Conservation (phyloP, 176 grass and related monocot species). For the Elymus sibiricus region DNA sequence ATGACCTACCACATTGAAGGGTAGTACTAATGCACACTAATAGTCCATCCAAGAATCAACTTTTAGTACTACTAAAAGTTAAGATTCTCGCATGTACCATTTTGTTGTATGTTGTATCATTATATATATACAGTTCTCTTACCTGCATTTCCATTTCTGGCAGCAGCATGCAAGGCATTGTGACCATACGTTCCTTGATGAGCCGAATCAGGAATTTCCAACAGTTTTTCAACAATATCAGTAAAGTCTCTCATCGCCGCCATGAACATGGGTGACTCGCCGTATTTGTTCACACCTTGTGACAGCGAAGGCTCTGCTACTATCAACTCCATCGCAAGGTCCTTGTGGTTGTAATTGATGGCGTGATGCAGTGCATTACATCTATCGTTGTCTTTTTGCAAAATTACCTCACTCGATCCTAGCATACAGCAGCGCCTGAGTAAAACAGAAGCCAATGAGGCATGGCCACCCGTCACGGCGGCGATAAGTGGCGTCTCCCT, state of each 20-base stretch:
- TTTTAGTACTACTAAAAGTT: too few relatives aligned
- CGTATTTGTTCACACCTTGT: neutral
- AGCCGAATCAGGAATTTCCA: neutral
- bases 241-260: neutral
- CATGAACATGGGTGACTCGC: constrained; percentile 25
- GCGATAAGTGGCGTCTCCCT: neutral
- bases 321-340: neutral
- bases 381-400: neutral
- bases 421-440: rapidly evolving
- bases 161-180: too few relatives aligned
- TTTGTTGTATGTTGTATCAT: too few relatives aligned
- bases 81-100: too few relatives aligned
- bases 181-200: neutral
- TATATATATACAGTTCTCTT: too few relatives aligned
- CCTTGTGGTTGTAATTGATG: neutral
- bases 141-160: too few relatives aligned
- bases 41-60: too few relatives aligned
- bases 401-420: neutral
- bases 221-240: neutral
- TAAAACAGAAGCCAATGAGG: neutral
- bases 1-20: too few relatives aligned
- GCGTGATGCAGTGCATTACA: constrained; percentile 13
- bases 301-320: neutral
- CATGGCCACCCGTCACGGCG: neutral
- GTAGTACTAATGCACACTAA: too few relatives aligned